These are phyloP conservation scores for Lasiodiplodia hormozganensis DNA, from an alignment of 2,329 filamentous ascomycete genomes.

Conservation along the genomic window DNA sequence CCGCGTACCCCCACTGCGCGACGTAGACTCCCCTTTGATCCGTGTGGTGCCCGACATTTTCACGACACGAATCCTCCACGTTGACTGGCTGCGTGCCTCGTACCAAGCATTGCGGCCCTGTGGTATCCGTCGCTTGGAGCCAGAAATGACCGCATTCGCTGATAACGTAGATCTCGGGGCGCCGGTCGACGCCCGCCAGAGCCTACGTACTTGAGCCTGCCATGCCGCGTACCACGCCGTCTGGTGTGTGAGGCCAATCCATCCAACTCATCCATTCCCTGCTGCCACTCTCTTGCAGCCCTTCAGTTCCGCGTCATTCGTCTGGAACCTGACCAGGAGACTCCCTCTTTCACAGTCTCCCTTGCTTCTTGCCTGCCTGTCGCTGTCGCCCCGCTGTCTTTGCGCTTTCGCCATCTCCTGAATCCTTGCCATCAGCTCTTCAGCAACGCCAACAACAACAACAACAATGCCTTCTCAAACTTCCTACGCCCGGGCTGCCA, in stretches of 20 bases:
- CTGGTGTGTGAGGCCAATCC: slow-evolving; percentile 19
- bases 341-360: slow-evolving; percentile 23
- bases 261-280: slow-evolving; percentile 11
- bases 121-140: slow-evolving; percentile 23
- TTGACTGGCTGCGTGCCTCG: slow-evolving; percentile 18
- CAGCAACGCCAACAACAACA: background rate
- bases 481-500: slow-evolving; percentile 13
- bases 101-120: slow-evolving; percentile 28
- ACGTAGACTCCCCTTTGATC: slow-evolving; percentile 12
- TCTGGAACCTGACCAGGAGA: slow-evolving; percentile 15
- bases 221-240: slow-evolving; percentile 9
- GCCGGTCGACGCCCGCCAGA: slow-evolving; percentile 12
- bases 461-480: slow-evolving; percentile 16
- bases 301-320: slow-evolving; percentile 10
- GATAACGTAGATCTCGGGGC: slow-evolving; percentile 27
- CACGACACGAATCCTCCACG: slow-evolving; percentile 13
- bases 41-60: slow-evolving; percentile 21
- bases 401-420: slow-evolving; percentile 12
- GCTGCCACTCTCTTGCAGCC: slow-evolving; percentile 20
- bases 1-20: slow-evolving; percentile 22
- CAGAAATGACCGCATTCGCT: slow-evolving; percentile 29
- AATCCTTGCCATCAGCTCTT: slow-evolving; percentile 11
- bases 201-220: slow-evolving; percentile 28
- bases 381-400: background rate
- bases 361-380: slow-evolving; percentile 7